A percentile compares a stretch with the other conserved stretches of the same genome.
Evolutionary conservation across 2,329 filamentous ascomycete genomes (phyloP).

Genomic region (Diaporthe sp.): DNA sequence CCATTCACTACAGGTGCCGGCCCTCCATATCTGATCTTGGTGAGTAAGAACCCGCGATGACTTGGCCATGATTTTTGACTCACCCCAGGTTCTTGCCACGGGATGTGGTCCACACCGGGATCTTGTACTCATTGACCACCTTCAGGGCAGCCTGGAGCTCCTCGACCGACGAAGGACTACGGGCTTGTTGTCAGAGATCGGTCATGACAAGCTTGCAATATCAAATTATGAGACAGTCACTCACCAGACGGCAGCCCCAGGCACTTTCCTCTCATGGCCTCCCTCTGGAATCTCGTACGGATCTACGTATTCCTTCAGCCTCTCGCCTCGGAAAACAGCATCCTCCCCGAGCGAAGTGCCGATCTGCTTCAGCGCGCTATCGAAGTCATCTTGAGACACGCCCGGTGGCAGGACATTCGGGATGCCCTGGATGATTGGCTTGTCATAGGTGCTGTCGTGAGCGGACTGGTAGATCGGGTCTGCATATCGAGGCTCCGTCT

Average conservation of each 20-base stretch:
- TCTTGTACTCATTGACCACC: conserved; percentile 49
- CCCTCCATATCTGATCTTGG: conserved; percentile 58
- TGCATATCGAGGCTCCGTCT: conserved; percentile 45
- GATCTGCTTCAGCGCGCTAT: conserved; percentile 51
- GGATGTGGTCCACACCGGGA: conserved; percentile 49
- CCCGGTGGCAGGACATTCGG: conserved; percentile 55
- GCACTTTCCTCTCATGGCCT: conserved; percentile 53
- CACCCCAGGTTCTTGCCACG: conserved; percentile 59
- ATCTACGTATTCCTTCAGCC: conserved; percentile 58
- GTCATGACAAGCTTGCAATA: too few relatives aligned
- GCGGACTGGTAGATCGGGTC: conserved; percentile 56
- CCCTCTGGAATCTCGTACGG: conserved; percentile 59
- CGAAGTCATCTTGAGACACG: conserved; percentile 52
- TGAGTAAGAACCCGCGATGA: neutral
- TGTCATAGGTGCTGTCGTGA: conserved; percentile 55
- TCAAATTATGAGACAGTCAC: conserved; percentile 7
- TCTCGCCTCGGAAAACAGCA: conserved; percentile 53
- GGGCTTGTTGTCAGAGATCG: neutral
- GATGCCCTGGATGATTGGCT: conserved; percentile 52
- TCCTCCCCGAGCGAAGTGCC: conserved; percentile 51
- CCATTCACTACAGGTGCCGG: conserved; percentile 60
- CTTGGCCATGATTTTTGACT: neutral
- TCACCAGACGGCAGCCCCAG: conserved; percentile 57
- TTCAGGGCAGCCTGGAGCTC: conserved; percentile 50
- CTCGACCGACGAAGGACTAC: conserved; percentile 48